Evolutionary conservation across 2,329 filamentous ascomycete species (phyloP).

Genomic region (Sporothrix luriei): DNA sequence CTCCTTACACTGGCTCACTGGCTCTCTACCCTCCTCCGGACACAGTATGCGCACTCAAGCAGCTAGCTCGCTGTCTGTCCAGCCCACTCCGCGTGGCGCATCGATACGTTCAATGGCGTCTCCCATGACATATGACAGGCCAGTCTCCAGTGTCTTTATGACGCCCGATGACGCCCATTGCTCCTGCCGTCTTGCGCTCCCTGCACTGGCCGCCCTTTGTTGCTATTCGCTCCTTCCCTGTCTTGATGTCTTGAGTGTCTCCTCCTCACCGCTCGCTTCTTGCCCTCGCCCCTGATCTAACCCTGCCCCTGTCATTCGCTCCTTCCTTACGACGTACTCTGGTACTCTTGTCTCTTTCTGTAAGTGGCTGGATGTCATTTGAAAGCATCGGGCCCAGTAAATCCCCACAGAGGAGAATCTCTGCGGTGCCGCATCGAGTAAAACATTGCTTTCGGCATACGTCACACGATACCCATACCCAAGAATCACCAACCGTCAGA

Average conservation of each 20-base stretch:
- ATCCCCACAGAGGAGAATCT: background rate
- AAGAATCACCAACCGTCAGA: background rate
- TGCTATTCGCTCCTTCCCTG: slow-evolving; percentile 15
- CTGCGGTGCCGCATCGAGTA: background rate
- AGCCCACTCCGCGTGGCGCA: background rate
- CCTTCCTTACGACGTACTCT: background rate
- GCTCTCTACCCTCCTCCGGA: background rate
- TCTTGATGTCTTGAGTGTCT: background rate
- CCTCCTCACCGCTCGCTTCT: background rate
- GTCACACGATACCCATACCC: background rate
- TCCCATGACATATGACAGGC: background rate
- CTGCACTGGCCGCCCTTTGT: background rate
- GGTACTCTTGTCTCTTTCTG: background rate
- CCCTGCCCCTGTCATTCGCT: slow-evolving; percentile 9
- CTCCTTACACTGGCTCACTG: too few species aligned
- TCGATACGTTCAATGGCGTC: background rate
- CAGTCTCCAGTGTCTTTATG: background rate
- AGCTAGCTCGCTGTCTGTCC: too few species aligned
- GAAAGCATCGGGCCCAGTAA: background rate
- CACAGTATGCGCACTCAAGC: too few species aligned
- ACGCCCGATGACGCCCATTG: slow-evolving; percentile 10
- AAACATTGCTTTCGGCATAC: background rate
- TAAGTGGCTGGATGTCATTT: background rate
- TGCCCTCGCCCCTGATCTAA: too few species aligned
- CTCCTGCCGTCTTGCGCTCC: background rate